phyloP scores from a whole-genome alignment of 768 basidiomycete species.

The Calocybe cyanea region DNA sequence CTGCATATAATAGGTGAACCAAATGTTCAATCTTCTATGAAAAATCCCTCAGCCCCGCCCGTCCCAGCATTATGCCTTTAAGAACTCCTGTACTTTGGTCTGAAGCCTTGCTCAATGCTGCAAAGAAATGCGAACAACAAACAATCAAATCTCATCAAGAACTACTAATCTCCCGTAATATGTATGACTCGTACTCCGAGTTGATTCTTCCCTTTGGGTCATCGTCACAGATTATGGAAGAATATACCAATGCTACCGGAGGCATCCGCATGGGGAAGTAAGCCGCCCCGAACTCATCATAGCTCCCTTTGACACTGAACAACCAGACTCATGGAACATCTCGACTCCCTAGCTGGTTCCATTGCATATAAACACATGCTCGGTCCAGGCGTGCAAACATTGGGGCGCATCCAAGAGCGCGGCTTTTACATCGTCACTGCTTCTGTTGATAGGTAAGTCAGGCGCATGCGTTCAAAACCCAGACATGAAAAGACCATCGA shows the following conservation, averaged over 20 bases:
- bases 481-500: background rate
- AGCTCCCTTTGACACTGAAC: background rate
- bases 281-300: constrained; percentile 10
- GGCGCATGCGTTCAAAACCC: background rate
- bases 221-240: constrained; percentile 54
- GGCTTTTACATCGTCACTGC: constrained; percentile 86
- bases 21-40: background rate
- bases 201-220: constrained; percentile 61
- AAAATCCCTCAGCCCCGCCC: background rate
- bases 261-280: constrained; percentile 67
- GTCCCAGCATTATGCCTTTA: constrained; percentile 50
- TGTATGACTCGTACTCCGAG: constrained; percentile 73
- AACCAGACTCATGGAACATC: constrained; percentile 68
- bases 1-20: constrained; percentile 46
- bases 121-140: constrained; percentile 15
- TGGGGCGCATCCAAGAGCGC: constrained; percentile 53
- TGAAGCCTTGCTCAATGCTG: constrained; percentile 47
- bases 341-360: constrained; percentile 82
- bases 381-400: constrained; percentile 53
- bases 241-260: constrained; percentile 68
- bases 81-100: constrained; percentile 55
- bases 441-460: constrained; percentile 65
- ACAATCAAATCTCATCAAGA: constrained; percentile 14
- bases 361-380: constrained; percentile 83
- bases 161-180: constrained; percentile 43